phyloP scores from a whole-genome alignment of 176 grass and related monocot species.

The Eragrostis curvula region DNA sequence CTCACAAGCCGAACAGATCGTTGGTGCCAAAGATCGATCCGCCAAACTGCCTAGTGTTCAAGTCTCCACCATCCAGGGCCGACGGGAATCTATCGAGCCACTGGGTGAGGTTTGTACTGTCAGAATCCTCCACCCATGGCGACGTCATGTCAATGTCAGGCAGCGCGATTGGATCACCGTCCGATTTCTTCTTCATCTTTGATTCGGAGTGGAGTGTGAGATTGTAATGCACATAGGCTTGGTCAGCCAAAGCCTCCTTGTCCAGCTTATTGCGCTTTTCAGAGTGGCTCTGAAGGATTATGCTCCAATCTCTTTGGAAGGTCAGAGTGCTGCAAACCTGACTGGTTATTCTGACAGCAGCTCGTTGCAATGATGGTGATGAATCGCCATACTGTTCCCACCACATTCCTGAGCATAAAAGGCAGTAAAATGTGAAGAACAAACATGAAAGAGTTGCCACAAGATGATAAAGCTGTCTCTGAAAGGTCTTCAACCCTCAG shows the following conservation, averaged over 20 bases:
- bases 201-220: constrained; percentile 60
- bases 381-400: constrained; percentile 97
- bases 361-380: constrained; percentile 69
- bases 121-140: constrained; percentile 87
- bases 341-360: constrained; percentile 86
- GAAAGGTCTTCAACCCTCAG: constrained; percentile 17
- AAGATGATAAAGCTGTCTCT: background rate
- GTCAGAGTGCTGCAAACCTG: constrained; percentile 89
- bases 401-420: constrained; percentile 73
- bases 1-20: constrained; percentile 79
- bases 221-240: constrained; percentile 90
- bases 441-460: background rate
- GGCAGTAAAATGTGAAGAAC: constrained; percentile 11
- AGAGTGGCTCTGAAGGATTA: constrained; percentile 75
- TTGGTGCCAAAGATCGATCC: constrained; percentile 73
- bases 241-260: constrained; percentile 77
- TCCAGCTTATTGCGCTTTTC: constrained; percentile 84
- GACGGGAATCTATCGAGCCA: constrained; percentile 91
- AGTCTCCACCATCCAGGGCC: constrained; percentile 64
- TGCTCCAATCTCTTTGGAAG: constrained; percentile 75
- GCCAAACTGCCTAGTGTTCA: constrained; percentile 81
- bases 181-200: constrained; percentile 51
- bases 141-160: constrained; percentile 87
- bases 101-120: constrained; percentile 65
- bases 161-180: constrained; percentile 63